A percentile compares a stretch with the other conserved stretches of the same genome.
Evolutionary conservation across 2,329 filamentous ascomycete species (phyloP).

Genomic region (Alternaria ventricosa): DNA sequence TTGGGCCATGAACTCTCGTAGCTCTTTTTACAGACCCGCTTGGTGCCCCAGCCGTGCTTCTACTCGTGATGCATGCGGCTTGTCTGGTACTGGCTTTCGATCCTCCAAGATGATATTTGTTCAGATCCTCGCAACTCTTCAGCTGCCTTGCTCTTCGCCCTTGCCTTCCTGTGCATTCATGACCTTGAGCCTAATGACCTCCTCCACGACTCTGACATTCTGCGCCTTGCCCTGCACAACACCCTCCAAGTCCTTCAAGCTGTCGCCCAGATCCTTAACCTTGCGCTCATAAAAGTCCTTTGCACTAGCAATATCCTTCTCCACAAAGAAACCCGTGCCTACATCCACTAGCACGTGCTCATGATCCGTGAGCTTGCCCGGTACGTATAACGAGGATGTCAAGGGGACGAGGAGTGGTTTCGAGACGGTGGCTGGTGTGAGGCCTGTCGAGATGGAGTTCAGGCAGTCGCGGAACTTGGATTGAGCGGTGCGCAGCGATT

Average conservation of each 20-base stretch:
- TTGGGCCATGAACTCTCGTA: neutral
- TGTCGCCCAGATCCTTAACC: slow-evolving; percentile 69
- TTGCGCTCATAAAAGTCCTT: slow-evolving; percentile 72
- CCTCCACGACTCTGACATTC: slow-evolving; percentile 86
- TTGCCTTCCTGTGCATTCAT: slow-evolving; percentile 41
- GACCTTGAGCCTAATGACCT: slow-evolving; percentile 60
- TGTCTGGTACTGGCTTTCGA: neutral
- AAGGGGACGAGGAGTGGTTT: slow-evolving; percentile 84
- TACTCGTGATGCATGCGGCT: neutral
- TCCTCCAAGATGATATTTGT: neutral
- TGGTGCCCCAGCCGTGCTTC: neutral
- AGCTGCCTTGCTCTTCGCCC: slow-evolving; percentile 32
- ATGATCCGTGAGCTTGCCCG: slow-evolving; percentile 70
- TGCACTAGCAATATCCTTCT: slow-evolving; percentile 74
- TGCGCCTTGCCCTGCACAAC: slow-evolving; percentile 78
- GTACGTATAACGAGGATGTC: slow-evolving; percentile 93
- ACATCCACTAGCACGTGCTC: slow-evolving; percentile 74
- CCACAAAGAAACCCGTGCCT: slow-evolving; percentile 91
- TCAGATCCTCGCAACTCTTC: neutral
- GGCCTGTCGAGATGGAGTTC: slow-evolving; percentile 71
- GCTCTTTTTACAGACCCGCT: neutral
- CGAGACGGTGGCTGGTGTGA: slow-evolving; percentile 52
- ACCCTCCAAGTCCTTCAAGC: slow-evolving; percentile 71
- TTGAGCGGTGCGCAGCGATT: slow-evolving; percentile 88
- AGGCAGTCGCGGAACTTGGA: slow-evolving; percentile 92